Conservation (phyloP, 805 yeast species). For the Lipomyces lipofer region DNA sequence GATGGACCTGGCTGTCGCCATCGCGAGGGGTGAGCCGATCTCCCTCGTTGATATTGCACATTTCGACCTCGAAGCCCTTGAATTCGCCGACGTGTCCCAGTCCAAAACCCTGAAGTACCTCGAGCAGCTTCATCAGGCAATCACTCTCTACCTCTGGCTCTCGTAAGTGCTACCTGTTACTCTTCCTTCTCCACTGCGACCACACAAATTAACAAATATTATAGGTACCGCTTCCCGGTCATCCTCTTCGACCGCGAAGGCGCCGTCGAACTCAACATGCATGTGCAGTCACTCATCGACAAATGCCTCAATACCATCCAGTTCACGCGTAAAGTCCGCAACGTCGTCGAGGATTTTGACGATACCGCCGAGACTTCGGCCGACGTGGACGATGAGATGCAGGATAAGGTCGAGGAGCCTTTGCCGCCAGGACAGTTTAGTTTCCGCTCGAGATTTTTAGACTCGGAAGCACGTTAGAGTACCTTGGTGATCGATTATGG, state of each 20-base stretch:
- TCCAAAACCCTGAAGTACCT: constrained; percentile 20
- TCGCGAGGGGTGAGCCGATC: constrained; percentile 55
- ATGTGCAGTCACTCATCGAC: constrained; percentile 22
- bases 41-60: constrained; percentile 54
- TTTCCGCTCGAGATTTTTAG: background rate
- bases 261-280: constrained; percentile 61
- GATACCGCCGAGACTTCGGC: no score
- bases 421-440: background rate
- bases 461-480: no score
- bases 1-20: constrained; percentile 51
- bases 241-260: constrained; percentile 73
- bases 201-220: background rate
- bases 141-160: constrained; percentile 71
- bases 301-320: constrained; percentile 24
- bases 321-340: constrained; percentile 8
- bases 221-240: constrained; percentile 65
- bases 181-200: background rate
- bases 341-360: background rate
- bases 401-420: background rate
- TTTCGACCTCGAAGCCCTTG: constrained; percentile 23
- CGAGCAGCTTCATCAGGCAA: constrained; percentile 24
- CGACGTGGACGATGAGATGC: background rate
- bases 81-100: constrained; percentile 21
- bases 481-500: no score
- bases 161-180: constrained; percentile 46